A percentile compares a stretch with the other conserved stretches of the same genome.
phyloP scores from a whole-genome alignment of 2,329 filamentous ascomycete genomes.

The Acephala macrosclerotiorum region DNA sequence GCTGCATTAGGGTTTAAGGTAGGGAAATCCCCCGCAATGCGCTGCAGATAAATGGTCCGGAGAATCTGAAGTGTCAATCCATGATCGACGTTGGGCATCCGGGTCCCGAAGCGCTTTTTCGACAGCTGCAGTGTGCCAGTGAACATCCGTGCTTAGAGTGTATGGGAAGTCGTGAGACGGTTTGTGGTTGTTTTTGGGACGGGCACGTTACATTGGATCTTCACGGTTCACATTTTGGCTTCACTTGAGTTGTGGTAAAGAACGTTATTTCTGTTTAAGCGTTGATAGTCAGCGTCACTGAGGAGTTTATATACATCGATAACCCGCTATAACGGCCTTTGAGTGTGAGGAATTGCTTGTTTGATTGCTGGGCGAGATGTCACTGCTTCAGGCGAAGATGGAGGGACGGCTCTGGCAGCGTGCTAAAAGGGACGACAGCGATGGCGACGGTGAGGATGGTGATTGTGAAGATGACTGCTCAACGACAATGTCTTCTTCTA shows the following conservation, averaged over 20 bases:
- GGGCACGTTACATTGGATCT: background rate
- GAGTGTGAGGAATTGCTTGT: background rate
- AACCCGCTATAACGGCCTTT: background rate
- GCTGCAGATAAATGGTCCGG: slow-evolving; percentile 5
- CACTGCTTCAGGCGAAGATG: background rate
- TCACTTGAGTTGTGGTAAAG: background rate
- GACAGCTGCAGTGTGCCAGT: background rate
- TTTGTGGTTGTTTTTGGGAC: background rate
- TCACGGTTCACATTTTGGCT: background rate
- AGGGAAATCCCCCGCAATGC: background rate
- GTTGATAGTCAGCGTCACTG: background rate
- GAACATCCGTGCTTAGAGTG: background rate
- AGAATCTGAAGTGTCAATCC: slow-evolving; percentile 1
- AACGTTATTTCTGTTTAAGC: background rate
- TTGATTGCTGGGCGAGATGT: background rate
- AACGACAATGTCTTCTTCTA: background rate
- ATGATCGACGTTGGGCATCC: background rate
- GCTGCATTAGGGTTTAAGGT: background rate
- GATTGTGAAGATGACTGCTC: background rate
- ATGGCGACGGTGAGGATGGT: background rate
- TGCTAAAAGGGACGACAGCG: slow-evolving; percentile 3
- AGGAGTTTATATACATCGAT: background rate
- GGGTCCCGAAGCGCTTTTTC: background rate
- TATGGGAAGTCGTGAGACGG: background rate
- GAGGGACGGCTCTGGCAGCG: background rate